Percentiles rank a stretch among this genome's conserved stretches.
Evolutionary conservation across 2,329 filamentous ascomycete genomes (phyloP).

Genomic region (Xylariaceae sp.): DNA sequence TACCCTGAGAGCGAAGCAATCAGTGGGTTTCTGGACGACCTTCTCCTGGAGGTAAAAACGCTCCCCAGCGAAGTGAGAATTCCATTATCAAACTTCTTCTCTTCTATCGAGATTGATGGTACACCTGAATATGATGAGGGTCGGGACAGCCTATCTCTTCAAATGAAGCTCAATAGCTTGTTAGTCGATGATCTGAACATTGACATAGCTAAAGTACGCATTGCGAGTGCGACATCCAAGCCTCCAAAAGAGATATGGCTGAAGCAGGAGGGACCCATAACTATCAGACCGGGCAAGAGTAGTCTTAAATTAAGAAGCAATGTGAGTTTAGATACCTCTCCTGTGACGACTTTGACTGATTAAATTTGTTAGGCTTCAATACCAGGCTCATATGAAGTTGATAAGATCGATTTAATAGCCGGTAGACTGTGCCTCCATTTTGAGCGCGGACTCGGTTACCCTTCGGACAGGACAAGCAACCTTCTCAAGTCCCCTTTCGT

Average conservation of each 20-base stretch:
- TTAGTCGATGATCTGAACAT: conserved; percentile 73
- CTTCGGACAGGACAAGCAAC: conserved; percentile 51
- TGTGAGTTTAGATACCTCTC: conserved; percentile 40
- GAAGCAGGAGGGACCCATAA: conserved; percentile 52
- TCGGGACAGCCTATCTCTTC: conserved; percentile 76
- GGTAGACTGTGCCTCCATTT: conserved; percentile 70
- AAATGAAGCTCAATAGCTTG: conserved; percentile 72
- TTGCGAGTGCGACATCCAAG: conserved; percentile 61
- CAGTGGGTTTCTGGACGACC: conserved; percentile 53
- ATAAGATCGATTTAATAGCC: conserved; percentile 69
- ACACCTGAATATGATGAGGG: conserved; percentile 72
- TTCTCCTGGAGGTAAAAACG: conserved; percentile 52
- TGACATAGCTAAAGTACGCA: conserved; percentile 67
- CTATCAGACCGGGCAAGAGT: conserved; percentile 61
- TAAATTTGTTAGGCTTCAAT: conserved; percentile 62
- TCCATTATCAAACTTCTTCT: conserved; percentile 76
- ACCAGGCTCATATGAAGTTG: conserved; percentile 76
- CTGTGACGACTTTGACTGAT: conserved; percentile 36
- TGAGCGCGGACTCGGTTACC: conserved; percentile 62
- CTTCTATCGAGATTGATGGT: conserved; percentile 69
- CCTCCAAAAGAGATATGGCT: conserved; percentile 72
- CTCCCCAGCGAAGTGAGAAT: conserved; percentile 66
- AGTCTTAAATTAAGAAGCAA: conserved; percentile 52
- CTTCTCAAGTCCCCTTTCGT: conserved; percentile 67
- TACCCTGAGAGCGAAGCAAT: conserved; percentile 47